Evolutionary conservation across 768 basidiomycete genomes (phyloP).

Genomic region (Chalciporus piperatus): DNA sequence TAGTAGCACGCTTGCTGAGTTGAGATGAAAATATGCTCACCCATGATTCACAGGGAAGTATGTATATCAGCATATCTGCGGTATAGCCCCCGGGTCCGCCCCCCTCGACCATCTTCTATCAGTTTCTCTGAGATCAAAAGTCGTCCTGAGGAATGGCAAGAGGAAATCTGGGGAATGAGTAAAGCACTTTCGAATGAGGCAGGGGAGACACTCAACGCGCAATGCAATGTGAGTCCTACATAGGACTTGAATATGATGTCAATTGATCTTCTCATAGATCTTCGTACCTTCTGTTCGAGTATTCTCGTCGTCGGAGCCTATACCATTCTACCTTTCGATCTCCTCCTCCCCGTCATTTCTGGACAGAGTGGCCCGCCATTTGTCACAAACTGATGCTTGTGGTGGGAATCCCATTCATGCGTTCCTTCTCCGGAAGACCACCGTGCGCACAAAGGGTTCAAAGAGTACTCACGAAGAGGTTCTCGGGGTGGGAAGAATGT

Average conservation of each 20-base stretch:
- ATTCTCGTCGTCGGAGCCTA: constrained; percentile 52
- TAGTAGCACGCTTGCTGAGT: constrained; percentile 4
- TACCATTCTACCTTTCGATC: constrained; percentile 68
- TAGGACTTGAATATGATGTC: not conserved
- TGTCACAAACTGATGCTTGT: constrained; percentile 7
- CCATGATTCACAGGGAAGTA: constrained; percentile 15
- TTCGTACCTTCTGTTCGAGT: constrained; percentile 61
- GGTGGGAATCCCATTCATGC: constrained; percentile 41
- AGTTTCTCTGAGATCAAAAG: constrained; percentile 25
- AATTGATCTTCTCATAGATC: constrained; percentile 38
- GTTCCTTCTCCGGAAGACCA: constrained; percentile 53
- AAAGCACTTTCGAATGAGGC: constrained; percentile 5
- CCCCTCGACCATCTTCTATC: constrained; percentile 27
- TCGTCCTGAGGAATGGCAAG: constrained; percentile 33
- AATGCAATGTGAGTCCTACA: constrained; percentile 29
- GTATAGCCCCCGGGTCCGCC: constrained; percentile 31
- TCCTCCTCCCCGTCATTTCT: constrained; percentile 44
- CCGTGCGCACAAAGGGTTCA: constrained; percentile 32
- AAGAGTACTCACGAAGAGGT: constrained; percentile 24
- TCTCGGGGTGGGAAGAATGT: constrained; percentile 48
- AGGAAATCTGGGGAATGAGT: constrained; percentile 31
- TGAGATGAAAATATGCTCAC: constrained; percentile 1
- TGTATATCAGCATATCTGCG: constrained; percentile 22
- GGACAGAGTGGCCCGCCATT: constrained; percentile 6
- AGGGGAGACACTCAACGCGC: constrained; percentile 15